Percentiles rank a stretch among this genome's conserved stretches.
Evolutionary conservation across 768 basidiomycete species (phyloP).

Genomic region (Cubamyces lactineus): DNA sequence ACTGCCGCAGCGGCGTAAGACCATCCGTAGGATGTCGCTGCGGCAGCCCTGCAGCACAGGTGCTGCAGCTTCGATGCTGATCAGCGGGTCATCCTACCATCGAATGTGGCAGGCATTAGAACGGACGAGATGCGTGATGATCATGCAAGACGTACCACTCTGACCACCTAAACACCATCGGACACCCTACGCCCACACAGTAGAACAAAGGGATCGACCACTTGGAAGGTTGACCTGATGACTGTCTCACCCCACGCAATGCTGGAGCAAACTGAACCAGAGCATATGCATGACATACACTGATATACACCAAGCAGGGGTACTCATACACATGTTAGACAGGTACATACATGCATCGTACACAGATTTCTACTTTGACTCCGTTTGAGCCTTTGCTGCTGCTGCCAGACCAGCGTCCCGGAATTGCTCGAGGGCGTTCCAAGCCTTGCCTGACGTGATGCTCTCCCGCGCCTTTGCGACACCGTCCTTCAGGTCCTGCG

Average conservation of each 20-base stretch:
- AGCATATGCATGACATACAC: background rate
- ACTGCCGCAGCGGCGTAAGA: no score
- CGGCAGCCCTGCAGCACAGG: no score
- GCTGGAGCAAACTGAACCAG: background rate
- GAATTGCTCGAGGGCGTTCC: conserved; percentile 37
- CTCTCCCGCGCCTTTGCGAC: conserved; percentile 31
- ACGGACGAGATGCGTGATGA: no score
- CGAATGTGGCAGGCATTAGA: no score
- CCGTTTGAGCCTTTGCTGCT: conserved; percentile 3
- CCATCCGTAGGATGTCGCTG: no score
- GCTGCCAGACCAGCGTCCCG: conserved; percentile 30
- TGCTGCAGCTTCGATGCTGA: no score
- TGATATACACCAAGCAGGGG: background rate
- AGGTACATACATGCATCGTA: background rate
- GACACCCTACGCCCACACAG: no score
- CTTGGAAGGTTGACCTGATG: background rate
- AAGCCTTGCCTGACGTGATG: conserved; percentile 35
- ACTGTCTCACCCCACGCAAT: background rate
- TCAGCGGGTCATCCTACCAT: no score
- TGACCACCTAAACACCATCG: no score
- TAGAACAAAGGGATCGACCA: no score
- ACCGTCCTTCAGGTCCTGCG: conserved; percentile 34
- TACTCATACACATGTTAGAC: background rate
- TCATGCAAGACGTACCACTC: no score
- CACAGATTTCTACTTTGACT: background rate